A percentile compares a stretch with the other conserved stretches of the same genome.
phyloP scores from a whole-genome alignment of 192 early-diverging fungal species.

The Phlyctochytrium bullatum region DNA sequence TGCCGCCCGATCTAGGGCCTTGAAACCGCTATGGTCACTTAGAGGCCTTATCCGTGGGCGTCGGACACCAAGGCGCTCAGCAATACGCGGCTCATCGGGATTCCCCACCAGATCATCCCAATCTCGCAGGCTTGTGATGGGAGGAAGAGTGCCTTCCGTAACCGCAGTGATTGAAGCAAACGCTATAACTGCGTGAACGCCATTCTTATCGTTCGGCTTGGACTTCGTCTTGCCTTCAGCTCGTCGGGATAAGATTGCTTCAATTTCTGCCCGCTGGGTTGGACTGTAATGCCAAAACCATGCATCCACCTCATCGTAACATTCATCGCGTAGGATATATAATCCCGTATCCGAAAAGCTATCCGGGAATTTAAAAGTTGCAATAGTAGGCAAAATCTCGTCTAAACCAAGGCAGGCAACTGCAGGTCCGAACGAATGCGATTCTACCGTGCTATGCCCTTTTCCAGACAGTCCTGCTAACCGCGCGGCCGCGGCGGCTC shows the following conservation, averaged over 20 bases:
- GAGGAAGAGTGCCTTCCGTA: too few relatives aligned
- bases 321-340: constrained; percentile 87
- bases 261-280: constrained; percentile 91
- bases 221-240: constrained; percentile 19
- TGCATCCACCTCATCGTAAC: constrained; percentile 83
- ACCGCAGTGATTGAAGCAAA: background rate
- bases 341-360: constrained; percentile 78
- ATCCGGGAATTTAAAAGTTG: constrained; percentile 75
- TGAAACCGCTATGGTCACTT: background rate
- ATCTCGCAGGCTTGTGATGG: too few relatives aligned
- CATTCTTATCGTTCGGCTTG: background rate
- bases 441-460: too few relatives aligned
- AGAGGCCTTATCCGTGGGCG: background rate
- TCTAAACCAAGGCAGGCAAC: constrained; percentile 50
- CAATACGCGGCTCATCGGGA: background rate
- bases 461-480: background rate
- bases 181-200: background rate
- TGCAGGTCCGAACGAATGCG: background rate
- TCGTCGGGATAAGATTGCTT: constrained; percentile 67
- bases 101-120: too few relatives aligned
- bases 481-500: background rate
- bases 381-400: constrained; percentile 70
- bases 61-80: background rate
- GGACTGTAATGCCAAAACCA: constrained; percentile 94
- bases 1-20: background rate